Evolutionary conservation across 768 basidiomycete species (phyloP), one percentile per base, ranked within the genome.

Genomic region (Lactarius evosmus): DNA sequence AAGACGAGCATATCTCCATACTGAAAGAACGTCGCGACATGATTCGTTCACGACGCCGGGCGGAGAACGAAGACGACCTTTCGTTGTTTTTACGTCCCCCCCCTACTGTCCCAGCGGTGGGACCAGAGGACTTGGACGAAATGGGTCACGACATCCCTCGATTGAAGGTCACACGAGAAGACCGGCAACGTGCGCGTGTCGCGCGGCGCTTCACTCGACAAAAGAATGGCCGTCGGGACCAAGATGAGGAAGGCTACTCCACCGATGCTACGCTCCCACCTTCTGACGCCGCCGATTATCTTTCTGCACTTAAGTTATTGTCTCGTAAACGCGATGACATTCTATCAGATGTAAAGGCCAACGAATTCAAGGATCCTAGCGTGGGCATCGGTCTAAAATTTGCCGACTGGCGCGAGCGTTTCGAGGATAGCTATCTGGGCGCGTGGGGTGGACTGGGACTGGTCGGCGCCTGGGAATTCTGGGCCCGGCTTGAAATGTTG

Each of bases 381-480:
- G 80, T 83, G 61, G 94, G 93, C 0, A 74, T 89, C 73, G 89
- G 80, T 55, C 73, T 79, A 72, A 67, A 83, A 75, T 88, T 88
- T 60, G 80, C 79, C 1, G 80, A 78, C 63, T 98, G 95, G 95
- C 79, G 93, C 58, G 79, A 83, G 65, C 81, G 79, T 66, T 93
- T 88, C 68, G 79, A 78, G 6, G 95, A 98, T 66, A 93, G 83
- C 63, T 98, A 96, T 75, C 77, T 81, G 2, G 87, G 89, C 41
- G 95, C 95, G 4, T 98, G 91, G 80, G 95, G 95, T 53, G 91
- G 94, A 4, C 77, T 95, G 59, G 93, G 88, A 0, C 81, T 94
- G 49, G 86, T 95, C 1, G 87, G 87, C 56, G 91, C 91, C 54
- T 96, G 94, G 93, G 94, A 95, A 74, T 96, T 95, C 73, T 95